Percentiles rank a stretch among this genome's conserved stretches.
These are phyloP conservation scores for Crithidia acanthocephali DNA, from an alignment of 208 protist species.

Conservation along the genomic window DNA sequence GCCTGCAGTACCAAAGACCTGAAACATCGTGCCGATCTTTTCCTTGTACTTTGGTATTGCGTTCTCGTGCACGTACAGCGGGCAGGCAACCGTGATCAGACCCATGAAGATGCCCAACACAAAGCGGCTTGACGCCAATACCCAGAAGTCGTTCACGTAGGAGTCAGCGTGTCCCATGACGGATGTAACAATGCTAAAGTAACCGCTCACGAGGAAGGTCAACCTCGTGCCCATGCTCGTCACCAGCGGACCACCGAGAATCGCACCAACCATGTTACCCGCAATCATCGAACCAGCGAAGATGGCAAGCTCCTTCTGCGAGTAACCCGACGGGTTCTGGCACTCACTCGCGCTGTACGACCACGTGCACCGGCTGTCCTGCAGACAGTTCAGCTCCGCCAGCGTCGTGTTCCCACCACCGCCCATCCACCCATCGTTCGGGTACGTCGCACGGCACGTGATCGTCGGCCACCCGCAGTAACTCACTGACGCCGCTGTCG, in stretches of 20 bases:
- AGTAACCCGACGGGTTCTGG: slow-evolving; percentile 54
- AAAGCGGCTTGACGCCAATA: slow-evolving; percentile 50
- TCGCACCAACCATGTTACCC: slow-evolving; percentile 52
- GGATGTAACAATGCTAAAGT: slow-evolving; percentile 36
- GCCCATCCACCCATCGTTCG: slow-evolving; percentile 23
- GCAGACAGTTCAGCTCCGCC: slow-evolving; percentile 28
- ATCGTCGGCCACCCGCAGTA: slow-evolving; percentile 47
- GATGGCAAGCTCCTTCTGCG: slow-evolving; percentile 39
- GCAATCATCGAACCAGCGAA: slow-evolving; percentile 68
- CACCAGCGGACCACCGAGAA: slow-evolving; percentile 37
- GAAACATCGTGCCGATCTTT: slow-evolving; percentile 50
- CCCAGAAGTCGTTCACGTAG: slow-evolving; percentile 42
- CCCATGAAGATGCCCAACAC: slow-evolving; percentile 58
- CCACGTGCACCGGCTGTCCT: slow-evolving; percentile 52
- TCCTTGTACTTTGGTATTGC: slow-evolving; percentile 30
- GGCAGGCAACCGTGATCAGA: slow-evolving; percentile 37
- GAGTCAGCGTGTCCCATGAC: slow-evolving; percentile 42
- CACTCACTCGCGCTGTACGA: slow-evolving; percentile 47
- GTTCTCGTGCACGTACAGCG: slow-evolving; percentile 60
- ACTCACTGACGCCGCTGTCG: neutral
- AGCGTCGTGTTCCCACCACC: slow-evolving; percentile 14
- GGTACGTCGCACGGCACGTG: slow-evolving; percentile 38
- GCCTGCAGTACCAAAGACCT: slow-evolving; percentile 53
- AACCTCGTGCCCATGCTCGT: slow-evolving; percentile 36
- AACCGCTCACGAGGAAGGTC: slow-evolving; percentile 51